phyloP scores from a whole-genome alignment of 169 alveolate genomes.

The Plasmodium gonderi region DNA sequence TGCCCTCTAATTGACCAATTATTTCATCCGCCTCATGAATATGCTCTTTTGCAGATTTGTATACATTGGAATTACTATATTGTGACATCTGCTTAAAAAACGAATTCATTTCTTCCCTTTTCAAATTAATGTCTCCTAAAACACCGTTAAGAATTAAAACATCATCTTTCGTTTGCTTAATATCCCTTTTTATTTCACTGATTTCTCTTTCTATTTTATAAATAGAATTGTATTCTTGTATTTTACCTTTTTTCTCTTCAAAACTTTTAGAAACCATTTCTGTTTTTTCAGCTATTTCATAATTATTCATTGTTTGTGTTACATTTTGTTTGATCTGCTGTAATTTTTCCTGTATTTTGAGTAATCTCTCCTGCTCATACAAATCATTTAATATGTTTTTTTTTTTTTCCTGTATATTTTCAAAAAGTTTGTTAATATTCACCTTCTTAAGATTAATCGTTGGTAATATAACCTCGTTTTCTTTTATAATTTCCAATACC shows the following conservation, averaged over 20 bases:
- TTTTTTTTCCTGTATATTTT: not conserved
- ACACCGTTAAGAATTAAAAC: not conserved
- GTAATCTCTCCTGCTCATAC: not conserved
- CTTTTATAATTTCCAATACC: not conserved
- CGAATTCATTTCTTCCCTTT: not conserved
- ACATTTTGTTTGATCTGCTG: not conserved
- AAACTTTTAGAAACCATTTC: not conserved
- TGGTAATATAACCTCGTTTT: not conserved
- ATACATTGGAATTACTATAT: not conserved
- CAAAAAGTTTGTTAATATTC: not conserved
- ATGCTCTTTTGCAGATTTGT: not conserved
- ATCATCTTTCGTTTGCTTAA: not conserved
- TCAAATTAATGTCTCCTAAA: not conserved
- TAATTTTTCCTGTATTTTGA: not conserved
- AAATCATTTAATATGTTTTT: not conserved
- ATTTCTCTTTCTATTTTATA: not conserved
- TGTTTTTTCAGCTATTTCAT: not conserved
- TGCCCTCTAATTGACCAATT: not conserved
- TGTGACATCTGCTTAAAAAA: not conserved
- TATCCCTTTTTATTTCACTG: not conserved
- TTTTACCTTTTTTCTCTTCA: not conserved
- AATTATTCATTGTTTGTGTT: not conserved
- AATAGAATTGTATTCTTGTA: not conserved
- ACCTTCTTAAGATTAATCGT: not conserved
- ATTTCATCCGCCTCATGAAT: not conserved